Evolutionary conservation across 768 basidiomycete genomes (phyloP), one percentile per base, ranked within the genome.

Genomic region (Rubroboletus satanas): DNA sequence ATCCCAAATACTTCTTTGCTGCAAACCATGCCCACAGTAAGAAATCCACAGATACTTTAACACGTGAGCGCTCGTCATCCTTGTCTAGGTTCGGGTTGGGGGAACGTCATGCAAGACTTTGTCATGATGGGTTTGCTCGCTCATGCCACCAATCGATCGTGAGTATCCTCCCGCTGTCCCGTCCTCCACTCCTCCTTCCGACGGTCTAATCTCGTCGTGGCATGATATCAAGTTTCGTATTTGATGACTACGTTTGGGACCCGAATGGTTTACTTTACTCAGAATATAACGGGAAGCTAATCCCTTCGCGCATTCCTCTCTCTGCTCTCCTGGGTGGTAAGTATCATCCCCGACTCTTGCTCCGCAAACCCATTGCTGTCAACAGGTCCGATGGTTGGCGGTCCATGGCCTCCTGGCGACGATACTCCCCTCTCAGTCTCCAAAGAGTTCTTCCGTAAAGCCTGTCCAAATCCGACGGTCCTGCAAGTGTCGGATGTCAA

Each of bases 11-110:
- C 57, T 62, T 84, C 9, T 79, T 74, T 62, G 62, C 78, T 31
- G 74, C 77, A 4, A 81, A 80, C 52, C 79, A 82, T 59, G 74
- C 66, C 0, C 65, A 67, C 50, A 65, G 79, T 77, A 45, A 55
- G 75, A 26, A 26, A 15, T 28, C 28, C 15, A 8, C 9, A 28
- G 11, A 46, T 26, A 2, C 8, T 32, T 11, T 10, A 11, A 21
- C n/a, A 8, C 37, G 26, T 8, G 12, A 26, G 5, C 14, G 10
- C 32, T 55, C 23, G 36, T n/a, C 18, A 17, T 33, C 10, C 11
- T 18, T 35, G 31, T 51, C 17, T 45, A 76, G 75, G 68, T 42
- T 68, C 66, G 7, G 76, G 75, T 1, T 77, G 70, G 71, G 74
- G 74, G 1, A 76, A 77, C 39, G 69, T 70, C 8, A 72, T 77